Conservation (phyloP, 176 grass and related monocot genomes). For the Aechmea fasciata region DNA sequence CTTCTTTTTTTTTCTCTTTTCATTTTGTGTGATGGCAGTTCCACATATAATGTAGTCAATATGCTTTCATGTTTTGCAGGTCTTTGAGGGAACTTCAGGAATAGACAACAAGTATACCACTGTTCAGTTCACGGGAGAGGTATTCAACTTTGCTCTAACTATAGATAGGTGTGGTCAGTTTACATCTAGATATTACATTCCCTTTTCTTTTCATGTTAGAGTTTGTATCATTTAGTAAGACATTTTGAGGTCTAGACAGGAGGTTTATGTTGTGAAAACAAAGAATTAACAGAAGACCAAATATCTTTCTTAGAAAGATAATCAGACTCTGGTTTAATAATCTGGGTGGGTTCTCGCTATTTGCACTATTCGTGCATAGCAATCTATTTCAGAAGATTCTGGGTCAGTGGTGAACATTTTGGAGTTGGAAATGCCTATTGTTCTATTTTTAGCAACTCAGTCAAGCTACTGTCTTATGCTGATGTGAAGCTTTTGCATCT, state of each 20-base stretch:
- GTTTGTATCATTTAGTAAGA: neutral
- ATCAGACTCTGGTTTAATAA: no score
- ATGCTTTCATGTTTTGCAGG: constrained; percentile 34
- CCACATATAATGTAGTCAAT: neutral
- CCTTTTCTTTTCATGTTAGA: constrained; percentile 3
- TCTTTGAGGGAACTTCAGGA: constrained; percentile 98
- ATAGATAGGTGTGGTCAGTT: constrained; percentile 10
- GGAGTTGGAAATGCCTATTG: neutral
- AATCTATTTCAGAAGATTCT: neutral
- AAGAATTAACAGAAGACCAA: no score
- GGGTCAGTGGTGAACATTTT: neutral
- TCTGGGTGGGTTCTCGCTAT: neutral
- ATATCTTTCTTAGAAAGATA: no score
- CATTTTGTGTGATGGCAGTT: neutral
- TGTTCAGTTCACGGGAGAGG: constrained; percentile 99
- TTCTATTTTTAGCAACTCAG: neutral
- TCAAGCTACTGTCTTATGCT: neutral
- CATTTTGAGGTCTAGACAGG: neutral
- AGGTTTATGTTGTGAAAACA: no score
- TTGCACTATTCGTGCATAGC: neutral
- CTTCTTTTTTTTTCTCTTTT: neutral
- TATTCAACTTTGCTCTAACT: constrained; percentile 27
- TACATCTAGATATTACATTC: constrained; percentile 11
- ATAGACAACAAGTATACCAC: constrained; percentile 99
- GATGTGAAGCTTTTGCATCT: neutral